Evolutionary conservation across 2,329 filamentous ascomycete genomes (phyloP).

Genomic region (Elsinoe arachidis): DNA sequence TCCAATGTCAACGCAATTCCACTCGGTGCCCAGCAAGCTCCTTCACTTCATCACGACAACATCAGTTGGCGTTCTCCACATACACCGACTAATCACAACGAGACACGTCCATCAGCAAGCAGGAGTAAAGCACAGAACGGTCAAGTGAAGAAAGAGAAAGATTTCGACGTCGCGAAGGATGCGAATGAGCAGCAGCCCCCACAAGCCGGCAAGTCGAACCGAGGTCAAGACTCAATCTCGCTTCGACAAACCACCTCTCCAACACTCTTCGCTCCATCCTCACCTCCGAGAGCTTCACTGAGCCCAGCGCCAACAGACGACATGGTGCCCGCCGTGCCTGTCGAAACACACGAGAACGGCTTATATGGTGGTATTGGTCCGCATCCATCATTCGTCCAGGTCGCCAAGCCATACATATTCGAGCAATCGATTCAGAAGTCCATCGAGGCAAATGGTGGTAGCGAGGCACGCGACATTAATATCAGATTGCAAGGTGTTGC

Average conservation of each 20-base stretch:
- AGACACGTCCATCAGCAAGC: too few species aligned
- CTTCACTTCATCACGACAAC: too few species aligned
- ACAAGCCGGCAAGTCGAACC: neutral
- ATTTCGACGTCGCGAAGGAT: neutral
- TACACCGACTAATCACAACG: too few species aligned
- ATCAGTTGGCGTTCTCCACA: too few species aligned
- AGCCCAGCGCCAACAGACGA: neutral
- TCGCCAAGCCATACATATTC: slow-evolving; percentile 68
- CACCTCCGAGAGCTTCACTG: neutral
- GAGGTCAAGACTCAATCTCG: neutral
- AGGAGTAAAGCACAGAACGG: neutral
- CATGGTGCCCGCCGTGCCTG: slow-evolving; percentile 5
- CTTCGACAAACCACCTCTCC: neutral
- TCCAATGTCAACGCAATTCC: too few species aligned
- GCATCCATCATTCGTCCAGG: slow-evolving; percentile 55
- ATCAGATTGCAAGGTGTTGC: slow-evolving; percentile 78
- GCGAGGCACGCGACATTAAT: slow-evolving; percentile 64
- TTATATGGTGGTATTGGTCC: slow-evolving; percentile 33
- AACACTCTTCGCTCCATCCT: slow-evolving; percentile 2
- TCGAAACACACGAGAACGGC: slow-evolving; percentile 12
- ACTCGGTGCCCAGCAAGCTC: too few species aligned
- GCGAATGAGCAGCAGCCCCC: neutral
- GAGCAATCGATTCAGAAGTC: slow-evolving; percentile 71
- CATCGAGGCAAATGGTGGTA: slow-evolving; percentile 59
- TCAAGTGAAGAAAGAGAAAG: neutral